Conservation (phyloP, 805 yeast species). For the Cyberlindnera veronae region DNA sequence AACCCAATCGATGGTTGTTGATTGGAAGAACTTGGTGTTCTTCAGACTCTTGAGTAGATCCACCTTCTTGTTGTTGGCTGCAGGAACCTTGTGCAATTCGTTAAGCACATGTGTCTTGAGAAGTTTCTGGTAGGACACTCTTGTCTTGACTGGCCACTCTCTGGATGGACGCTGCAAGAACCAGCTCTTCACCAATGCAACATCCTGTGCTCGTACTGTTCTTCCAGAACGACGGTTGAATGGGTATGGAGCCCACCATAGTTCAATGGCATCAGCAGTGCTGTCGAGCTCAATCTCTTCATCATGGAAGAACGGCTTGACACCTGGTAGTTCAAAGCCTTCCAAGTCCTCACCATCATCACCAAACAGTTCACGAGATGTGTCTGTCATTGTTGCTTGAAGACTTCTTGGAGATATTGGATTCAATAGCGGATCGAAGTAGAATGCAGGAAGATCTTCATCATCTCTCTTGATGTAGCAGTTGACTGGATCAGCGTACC, state of each 20-base stretch:
- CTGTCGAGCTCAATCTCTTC: slow-evolving; percentile 44
- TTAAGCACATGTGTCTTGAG: slow-evolving; percentile 71
- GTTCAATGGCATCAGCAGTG: slow-evolving; percentile 52
- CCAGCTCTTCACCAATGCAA: slow-evolving; percentile 80
- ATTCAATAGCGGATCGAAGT: slow-evolving; percentile 49
- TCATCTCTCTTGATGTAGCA: slow-evolving; percentile 42
- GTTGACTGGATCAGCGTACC: slow-evolving; percentile 63
- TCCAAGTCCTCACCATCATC: slow-evolving; percentile 36
- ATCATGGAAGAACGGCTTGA: slow-evolving; percentile 52
- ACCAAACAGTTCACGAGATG: slow-evolving; percentile 22
- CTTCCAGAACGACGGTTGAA: slow-evolving; percentile 72
- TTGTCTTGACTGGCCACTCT: slow-evolving; percentile 66
- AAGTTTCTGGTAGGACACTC: slow-evolving; percentile 87
- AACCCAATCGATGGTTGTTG: slow-evolving; percentile 94
- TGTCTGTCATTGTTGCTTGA: slow-evolving; percentile 22
- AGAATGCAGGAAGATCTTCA: slow-evolving; percentile 52
- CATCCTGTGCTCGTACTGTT: slow-evolving; percentile 84
- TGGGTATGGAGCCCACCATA: slow-evolving; percentile 85
- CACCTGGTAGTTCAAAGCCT: slow-evolving; percentile 39
- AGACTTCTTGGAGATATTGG: slow-evolving; percentile 45
- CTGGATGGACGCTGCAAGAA: slow-evolving; percentile 65
- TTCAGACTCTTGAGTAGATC: slow-evolving; percentile 63
- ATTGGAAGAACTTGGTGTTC: slow-evolving; percentile 83
- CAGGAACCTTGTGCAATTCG: slow-evolving; percentile 52
- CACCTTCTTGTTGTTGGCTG: slow-evolving; percentile 46